phyloP scores from a whole-genome alignment of 257 asterid species.

The Fraxinus cuspidata region DNA sequence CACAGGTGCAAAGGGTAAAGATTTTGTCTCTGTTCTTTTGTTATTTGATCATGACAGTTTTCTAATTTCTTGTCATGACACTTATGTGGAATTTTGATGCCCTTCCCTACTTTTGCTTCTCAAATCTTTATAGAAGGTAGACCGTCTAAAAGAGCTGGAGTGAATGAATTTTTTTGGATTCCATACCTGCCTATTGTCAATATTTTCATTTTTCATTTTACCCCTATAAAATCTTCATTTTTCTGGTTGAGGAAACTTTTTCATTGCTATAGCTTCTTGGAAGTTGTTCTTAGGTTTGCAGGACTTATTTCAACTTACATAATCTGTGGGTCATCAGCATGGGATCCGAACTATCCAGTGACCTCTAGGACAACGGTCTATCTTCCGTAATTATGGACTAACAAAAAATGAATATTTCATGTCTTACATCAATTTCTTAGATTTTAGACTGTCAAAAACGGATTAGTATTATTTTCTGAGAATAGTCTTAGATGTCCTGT shows the following conservation, averaged over 20 bases:
- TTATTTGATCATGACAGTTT: not conserved
- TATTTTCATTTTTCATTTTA: not conserved
- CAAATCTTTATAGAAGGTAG: slow-evolving; percentile 3
- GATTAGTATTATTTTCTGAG: not conserved
- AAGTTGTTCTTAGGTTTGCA: not conserved
- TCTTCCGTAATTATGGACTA: not conserved
- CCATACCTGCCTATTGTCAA: not conserved
- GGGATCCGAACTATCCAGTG: not conserved
- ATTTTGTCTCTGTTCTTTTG: slow-evolving; percentile 6
- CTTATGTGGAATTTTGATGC: slow-evolving; percentile 4
- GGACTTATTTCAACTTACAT: not conserved
- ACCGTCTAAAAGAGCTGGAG: not conserved
- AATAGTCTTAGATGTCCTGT: not conserved
- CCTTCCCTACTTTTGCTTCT: not conserved
- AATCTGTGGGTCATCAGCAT: not conserved
- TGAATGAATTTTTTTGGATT: slow-evolving; percentile 11
- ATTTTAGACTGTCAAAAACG: not conserved
- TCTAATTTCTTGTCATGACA: slow-evolving; percentile 10
- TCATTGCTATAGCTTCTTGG: slow-evolving; percentile 7
- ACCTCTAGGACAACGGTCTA: not conserved
- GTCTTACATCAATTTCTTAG: not conserved
- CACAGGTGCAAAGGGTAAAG: slow-evolving; percentile 90
- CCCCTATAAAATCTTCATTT: not conserved
- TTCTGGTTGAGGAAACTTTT: not conserved
- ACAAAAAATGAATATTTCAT: not conserved